Percentiles rank a stretch among this genome's conserved stretches.
phyloP scores from a whole-genome alignment of 139 green algal genomes.

The Limnomonas spitsbergensis region DNA sequence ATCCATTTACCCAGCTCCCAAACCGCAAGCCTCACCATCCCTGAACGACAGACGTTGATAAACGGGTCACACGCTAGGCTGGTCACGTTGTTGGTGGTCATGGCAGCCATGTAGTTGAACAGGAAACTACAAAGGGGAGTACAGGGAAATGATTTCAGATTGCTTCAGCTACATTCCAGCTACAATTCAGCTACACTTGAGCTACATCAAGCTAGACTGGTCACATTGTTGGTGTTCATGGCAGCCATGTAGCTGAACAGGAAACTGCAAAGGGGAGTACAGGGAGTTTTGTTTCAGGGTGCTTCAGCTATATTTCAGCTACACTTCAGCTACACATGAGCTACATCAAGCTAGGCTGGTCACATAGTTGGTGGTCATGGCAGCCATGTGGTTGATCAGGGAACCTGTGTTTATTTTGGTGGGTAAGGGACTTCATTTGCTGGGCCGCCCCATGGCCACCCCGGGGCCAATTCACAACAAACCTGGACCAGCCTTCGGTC shows the following conservation, averaged over 20 bases:
- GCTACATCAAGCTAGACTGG: neutral
- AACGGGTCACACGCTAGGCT: neutral
- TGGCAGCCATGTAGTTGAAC: neutral
- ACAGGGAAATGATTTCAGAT: neutral
- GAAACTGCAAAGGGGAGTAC: neutral
- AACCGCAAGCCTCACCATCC: neutral
- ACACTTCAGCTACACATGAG: too few relatives aligned
- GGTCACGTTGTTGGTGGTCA: neutral
- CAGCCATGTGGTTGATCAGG: too few relatives aligned
- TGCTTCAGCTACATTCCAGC: too few relatives aligned
- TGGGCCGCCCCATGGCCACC: too few relatives aligned
- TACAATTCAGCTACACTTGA: too few relatives aligned
- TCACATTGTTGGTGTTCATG: neutral
- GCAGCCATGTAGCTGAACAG: neutral
- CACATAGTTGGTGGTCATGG: constrained; percentile 1
- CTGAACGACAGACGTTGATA: neutral
- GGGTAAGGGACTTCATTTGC: too few relatives aligned
- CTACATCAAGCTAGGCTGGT: neutral
- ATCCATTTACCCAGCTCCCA: neutral
- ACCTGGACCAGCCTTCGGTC: too few relatives aligned
- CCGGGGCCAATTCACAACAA: too few relatives aligned
- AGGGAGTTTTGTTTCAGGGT: neutral
- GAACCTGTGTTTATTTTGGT: too few relatives aligned
- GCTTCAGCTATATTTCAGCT: too few relatives aligned
- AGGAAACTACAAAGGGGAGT: neutral